Evolutionary conservation across 2,329 filamentous ascomycete species (phyloP).

Genomic region (Tolypocladium endophyticum): DNA sequence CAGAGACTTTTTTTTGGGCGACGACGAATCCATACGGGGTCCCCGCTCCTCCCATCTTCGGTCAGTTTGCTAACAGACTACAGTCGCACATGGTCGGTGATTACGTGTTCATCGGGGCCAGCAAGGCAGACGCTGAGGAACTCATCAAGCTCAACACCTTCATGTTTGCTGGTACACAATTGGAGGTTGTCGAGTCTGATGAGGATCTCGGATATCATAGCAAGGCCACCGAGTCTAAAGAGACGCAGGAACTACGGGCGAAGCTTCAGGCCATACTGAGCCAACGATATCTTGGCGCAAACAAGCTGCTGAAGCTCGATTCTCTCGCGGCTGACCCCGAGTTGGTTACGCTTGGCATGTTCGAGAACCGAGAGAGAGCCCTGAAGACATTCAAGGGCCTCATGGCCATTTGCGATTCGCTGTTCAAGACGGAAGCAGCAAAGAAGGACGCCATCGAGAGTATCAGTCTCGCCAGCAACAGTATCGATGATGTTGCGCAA

Average conservation of each 20-base stretch:
- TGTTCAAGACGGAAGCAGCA: slow-evolving; percentile 61
- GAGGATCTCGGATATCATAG: slow-evolving; percentile 23
- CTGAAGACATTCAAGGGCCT: slow-evolving; percentile 87
- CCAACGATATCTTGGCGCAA: slow-evolving; percentile 58
- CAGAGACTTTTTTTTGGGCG: not conserved
- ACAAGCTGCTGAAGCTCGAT: slow-evolving; percentile 78
- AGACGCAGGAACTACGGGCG: slow-evolving; percentile 51
- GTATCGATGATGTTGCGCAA: slow-evolving; percentile 58
- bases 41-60: not conserved
- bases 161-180: slow-evolving; percentile 52
- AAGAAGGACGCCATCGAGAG: slow-evolving; percentile 72
- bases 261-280: slow-evolving; percentile 62
- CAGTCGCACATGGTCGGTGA: slow-evolving; percentile 63
- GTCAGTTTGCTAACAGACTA: slow-evolving; percentile 43
- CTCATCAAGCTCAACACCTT: slow-evolving; percentile 60
- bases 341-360: slow-evolving; percentile 65
- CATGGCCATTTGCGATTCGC: slow-evolving; percentile 73
- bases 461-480: slow-evolving; percentile 73
- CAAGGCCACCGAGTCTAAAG: slow-evolving; percentile 36
- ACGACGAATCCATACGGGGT: not conserved
- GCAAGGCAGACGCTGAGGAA: slow-evolving; percentile 51
- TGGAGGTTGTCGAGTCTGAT: slow-evolving; percentile 43
- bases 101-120: slow-evolving; percentile 56
- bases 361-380: slow-evolving; percentile 58
- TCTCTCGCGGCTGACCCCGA: slow-evolving; percentile 61